Base-by-base conservation (phyloP, 257 asterid genomes). In the Rehmannia glutinosa region DNA sequence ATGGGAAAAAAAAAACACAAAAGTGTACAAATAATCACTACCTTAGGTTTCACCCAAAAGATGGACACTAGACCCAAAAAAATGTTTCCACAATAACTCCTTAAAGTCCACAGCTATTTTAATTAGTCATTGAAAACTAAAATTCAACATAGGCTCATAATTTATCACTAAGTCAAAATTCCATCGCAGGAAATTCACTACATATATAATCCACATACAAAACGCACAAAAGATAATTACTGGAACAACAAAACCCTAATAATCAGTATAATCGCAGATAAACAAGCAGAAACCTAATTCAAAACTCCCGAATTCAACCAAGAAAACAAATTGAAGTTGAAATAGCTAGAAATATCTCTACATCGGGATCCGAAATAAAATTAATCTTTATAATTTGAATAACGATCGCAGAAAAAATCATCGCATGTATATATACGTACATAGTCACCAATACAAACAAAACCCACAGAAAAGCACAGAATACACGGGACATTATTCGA, bases 161-260 rank as follows among this genome's bases (percentile, higher is more conserved):
- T 11, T 12, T 3, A 42, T 27, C 39, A 17, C 61, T 57, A 47
- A 7, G 17, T 51, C 58, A 28, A 55, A 11, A 72, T 25, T 28
- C 13, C 51, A 45, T 50, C 20, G 12, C 62, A 46, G 12, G 36
- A 57, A 47, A 55, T 45, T 30, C 4, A 8, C 3, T 7, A 12
- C 11, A 16, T 25, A 57, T 12, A 47, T 35, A 38, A 21, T 25
- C 52, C 25, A 36, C n/a, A 30, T 5, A n/a, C 47, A 25, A 62
- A 16, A 9, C 36, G 9, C 36, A 19, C 16, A 17, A 35, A 10
- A 16, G 41, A 46, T 8, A n/a, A 71, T 11, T 16, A 28, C 13
- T 20, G 17, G 66, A 39, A 21, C 30, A 69, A 19, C 8, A 32
- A 55, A 78, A 78, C 77, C 83, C 83, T 70, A 73, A 65, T 23